Conservation (phyloP, 768 basidiomycete genomes). For the Mycena rebaudengoi region DNA sequence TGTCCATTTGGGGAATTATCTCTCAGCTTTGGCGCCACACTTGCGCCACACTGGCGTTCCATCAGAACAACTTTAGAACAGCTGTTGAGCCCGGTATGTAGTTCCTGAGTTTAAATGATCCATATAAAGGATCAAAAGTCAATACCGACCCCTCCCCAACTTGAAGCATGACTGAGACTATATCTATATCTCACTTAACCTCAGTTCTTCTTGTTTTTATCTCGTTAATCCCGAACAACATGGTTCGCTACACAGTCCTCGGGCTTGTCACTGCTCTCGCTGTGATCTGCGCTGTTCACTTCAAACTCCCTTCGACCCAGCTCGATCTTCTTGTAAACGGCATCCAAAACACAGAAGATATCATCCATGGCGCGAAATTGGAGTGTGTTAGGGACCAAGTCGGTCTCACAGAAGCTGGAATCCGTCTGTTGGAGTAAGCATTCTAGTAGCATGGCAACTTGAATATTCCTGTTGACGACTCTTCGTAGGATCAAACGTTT, state of each 20-base stretch:
- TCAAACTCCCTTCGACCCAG: neutral
- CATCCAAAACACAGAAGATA: neutral
- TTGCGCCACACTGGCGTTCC: no score
- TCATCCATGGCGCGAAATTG: neutral
- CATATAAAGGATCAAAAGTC: no score
- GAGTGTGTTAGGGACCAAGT: neutral
- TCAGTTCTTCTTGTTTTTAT: neutral
- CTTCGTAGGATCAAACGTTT: slow-evolving; percentile 1
- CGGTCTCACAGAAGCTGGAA: neutral
- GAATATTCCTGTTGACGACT: neutral
- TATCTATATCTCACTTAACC: no score
- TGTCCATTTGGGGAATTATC: no score
- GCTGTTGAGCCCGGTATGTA: no score
- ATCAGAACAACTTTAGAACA: no score
- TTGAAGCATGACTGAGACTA: no score
- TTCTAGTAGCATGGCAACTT: neutral
- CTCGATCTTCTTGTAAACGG: neutral
- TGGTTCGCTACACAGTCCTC: neutral
- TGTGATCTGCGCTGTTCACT: neutral
- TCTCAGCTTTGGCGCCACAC: no score
- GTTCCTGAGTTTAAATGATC: no score
- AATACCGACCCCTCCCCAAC: no score
- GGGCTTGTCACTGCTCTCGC: neutral
- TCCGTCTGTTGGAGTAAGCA: neutral
- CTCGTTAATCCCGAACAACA: neutral